Base-by-base conservation (phyloP, 179 eudicot genomes). In the Beta macrorhiza region DNA sequence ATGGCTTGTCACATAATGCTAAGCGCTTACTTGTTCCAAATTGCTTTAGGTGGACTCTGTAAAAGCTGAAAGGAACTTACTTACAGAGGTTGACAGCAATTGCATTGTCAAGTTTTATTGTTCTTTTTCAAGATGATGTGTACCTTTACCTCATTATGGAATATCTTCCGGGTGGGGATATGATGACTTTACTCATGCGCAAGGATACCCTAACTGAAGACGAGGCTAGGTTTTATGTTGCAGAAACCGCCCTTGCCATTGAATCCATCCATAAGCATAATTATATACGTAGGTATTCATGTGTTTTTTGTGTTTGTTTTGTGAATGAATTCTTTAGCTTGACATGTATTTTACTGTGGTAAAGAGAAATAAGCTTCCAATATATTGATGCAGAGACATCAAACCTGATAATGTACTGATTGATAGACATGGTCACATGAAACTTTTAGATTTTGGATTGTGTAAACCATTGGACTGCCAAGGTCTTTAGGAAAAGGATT, bases 111-210 rank as follows among this genome's bases (percentile, higher is more conserved):
- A 93, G 87, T 90, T 95, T 49, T 95, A 92, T 87, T 95, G 89
- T 80, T 95, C 98, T 76, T 95, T 29, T 95, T 84, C 98, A 95
- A 89, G 98, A 95, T 86, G 96, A 91, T 1, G 98, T 93, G 76
- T 92, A 80, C 84, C 79, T 95, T 67, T 95, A 95, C 83, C 97
- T 95, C 69, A 91, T 93, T 74, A 95, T 95, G 98, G 98, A 95
- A 85, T 95, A 95, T 89, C 91, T 95, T 72, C 97, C 98, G 80
- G 98, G 98, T 77, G 98, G 98, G 82, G 98, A 93, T 87, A 90
- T 95, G 94, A 95, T 95, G 98, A 95, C 98, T 14, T 84, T 95
- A 82, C 92, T 95, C 70, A 95, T 95, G 98, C 90, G 98, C 83
- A 95, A 95, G 85, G 98, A 95, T 79, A 93, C 91, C 25, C 87